Evolutionary conservation across 805 yeast genomes (phyloP).

Genomic region (Myxozyma lipomycoides): DNA sequence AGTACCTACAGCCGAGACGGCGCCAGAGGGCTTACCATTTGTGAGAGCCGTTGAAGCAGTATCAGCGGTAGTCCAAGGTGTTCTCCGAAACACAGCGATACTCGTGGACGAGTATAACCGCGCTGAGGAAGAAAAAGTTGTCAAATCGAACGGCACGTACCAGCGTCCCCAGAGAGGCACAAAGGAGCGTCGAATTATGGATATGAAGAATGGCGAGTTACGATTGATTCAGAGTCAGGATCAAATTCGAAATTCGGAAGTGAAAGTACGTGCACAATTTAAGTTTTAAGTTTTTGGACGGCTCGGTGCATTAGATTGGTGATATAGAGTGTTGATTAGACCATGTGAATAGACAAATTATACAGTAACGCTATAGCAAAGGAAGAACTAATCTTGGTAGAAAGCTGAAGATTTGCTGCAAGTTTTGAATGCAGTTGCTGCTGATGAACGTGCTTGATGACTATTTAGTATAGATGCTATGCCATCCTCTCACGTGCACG

Average conservation of each 20-base stretch:
- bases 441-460: too few species aligned
- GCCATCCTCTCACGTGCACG: too few species aligned
- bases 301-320: too few species aligned
- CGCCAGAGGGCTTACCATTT: constrained; percentile 26
- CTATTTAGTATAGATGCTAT: too few species aligned
- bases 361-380: too few species aligned
- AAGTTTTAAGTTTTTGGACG: neutral
- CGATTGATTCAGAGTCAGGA: constrained; percentile 22
- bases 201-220: constrained; percentile 26
- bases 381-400: too few species aligned
- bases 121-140: constrained; percentile 7
- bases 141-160: constrained; percentile 6
- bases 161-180: constrained; percentile 18
- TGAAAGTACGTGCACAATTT: constrained; percentile 12
- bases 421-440: too few species aligned
- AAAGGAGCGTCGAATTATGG: constrained; percentile 23
- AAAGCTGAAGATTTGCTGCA: too few species aligned
- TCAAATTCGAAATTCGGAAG: constrained; percentile 3
- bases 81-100: constrained; percentile 47
- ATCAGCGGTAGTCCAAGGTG: constrained; percentile 51
- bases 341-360: too few species aligned
- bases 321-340: too few species aligned
- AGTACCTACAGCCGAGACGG: constrained; percentile 21
- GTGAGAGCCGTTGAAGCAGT: constrained; percentile 46
- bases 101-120: constrained; percentile 9